Evolutionary conservation across 2,329 filamentous ascomycete species (phyloP).

Genomic region (Alternaria metachromatica): DNA sequence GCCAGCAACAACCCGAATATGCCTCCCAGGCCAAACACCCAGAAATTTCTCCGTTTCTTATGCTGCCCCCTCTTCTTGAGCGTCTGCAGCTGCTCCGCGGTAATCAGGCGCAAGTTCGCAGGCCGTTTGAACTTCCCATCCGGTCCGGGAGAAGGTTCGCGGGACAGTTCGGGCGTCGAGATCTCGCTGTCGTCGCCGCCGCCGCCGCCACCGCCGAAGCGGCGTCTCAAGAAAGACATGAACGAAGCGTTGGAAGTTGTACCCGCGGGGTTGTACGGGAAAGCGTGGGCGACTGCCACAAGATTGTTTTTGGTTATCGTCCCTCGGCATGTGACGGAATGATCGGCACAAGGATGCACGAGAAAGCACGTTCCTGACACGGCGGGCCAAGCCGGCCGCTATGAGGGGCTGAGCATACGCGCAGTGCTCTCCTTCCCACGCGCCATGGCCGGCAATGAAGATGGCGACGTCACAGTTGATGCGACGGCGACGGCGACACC

Average conservation of each 20-base stretch:
- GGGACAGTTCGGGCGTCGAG: constrained; percentile 43
- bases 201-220: constrained; percentile 37
- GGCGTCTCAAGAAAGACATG: constrained; percentile 50
- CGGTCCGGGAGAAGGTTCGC: constrained; percentile 47
- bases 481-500: neutral
- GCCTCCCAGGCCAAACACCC: constrained; percentile 87
- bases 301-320: constrained; percentile 1
- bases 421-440: neutral
- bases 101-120: constrained; percentile 60
- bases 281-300: neutral
- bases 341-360: constrained; percentile 12
- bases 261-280: neutral
- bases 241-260: neutral
- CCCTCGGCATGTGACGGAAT: constrained; percentile 19
- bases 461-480: neutral
- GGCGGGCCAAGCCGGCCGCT: constrained; percentile 10
- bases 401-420: constrained; percentile 3
- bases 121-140: constrained; percentile 40
- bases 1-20: constrained; percentile 90
- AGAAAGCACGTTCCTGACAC: constrained; percentile 2
- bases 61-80: constrained; percentile 52
- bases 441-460: constrained; percentile 9
- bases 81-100: constrained; percentile 58
- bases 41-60: constrained; percentile 74
- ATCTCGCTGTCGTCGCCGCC: constrained; percentile 22